Percentiles rank a stretch among this genome's conserved stretches.
These are phyloP conservation scores for Cyberlindnera maritima DNA, from an alignment of 805 yeast species.

Conservation along the genomic window DNA sequence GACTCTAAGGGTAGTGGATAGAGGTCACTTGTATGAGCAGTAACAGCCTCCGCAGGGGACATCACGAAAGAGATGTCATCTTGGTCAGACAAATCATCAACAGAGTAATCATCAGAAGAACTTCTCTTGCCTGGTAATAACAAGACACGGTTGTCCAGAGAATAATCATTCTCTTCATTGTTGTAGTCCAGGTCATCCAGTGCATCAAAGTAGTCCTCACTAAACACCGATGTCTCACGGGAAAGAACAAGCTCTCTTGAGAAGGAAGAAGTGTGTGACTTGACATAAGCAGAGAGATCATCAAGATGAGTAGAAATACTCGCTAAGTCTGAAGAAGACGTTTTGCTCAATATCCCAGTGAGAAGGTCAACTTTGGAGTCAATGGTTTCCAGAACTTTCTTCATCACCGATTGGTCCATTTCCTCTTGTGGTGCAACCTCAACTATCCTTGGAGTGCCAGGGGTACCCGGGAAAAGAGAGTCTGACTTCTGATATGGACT, in stretches of 20 bases:
- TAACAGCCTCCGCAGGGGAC: not conserved
- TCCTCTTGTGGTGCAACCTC: not conserved
- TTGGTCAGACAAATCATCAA: conserved; percentile 27
- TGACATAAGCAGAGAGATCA: conserved; percentile 11
- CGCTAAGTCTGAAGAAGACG: not conserved
- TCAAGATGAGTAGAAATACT: conserved; percentile 6
- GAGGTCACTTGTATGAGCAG: conserved; percentile 34
- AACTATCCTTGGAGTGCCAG: not conserved
- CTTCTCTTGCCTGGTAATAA: conserved; percentile 19
- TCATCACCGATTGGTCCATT: not conserved
- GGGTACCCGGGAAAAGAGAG: not conserved
- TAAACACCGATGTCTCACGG: conserved; percentile 34
- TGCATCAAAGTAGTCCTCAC: conserved; percentile 64
- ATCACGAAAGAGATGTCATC: conserved; percentile 17
- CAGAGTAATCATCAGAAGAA: conserved; percentile 12
- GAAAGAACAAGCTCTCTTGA: conserved; percentile 12
- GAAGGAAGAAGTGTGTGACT: conserved; percentile 2
- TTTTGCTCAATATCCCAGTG: not conserved
- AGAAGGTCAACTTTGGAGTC: conserved; percentile 8
- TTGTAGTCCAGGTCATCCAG: conserved; percentile 24
- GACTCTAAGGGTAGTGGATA: conserved; percentile 63
- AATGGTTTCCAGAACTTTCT: not conserved
- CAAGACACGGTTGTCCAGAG: conserved; percentile 21
- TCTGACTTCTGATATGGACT: conserved; percentile 7
- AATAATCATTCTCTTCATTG: conserved; percentile 36